A percentile compares a stretch with the other conserved stretches of the same genome.
phyloP scores from a whole-genome alignment of 2,329 filamentous ascomycete genomes.

The Trichoderma endophyticum region DNA sequence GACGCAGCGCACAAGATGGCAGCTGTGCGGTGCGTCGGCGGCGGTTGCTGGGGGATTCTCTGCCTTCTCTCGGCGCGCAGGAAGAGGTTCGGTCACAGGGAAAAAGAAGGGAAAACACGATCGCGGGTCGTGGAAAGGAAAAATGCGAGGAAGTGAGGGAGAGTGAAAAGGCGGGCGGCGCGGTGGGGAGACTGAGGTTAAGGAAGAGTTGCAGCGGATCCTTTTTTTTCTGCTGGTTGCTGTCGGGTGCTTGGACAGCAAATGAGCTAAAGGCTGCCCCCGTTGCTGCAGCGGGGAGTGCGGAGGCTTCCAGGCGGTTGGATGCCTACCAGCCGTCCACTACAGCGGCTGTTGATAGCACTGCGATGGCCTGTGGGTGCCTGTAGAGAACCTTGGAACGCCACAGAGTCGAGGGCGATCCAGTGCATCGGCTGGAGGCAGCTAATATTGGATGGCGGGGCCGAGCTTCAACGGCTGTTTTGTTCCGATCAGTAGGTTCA shows the following conservation, averaged over 20 bases:
- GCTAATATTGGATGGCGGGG: neutral
- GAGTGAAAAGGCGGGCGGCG: constrained; percentile 17
- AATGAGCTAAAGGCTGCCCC: neutral
- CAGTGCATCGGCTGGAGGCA: neutral
- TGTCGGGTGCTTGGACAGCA: constrained; percentile 2
- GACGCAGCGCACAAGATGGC: constrained; percentile 27
- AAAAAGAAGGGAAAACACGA: neutral
- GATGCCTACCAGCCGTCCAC: neutral
- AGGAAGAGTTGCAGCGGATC: constrained; percentile 12
- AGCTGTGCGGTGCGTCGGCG: constrained; percentile 25
- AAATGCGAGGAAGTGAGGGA: constrained; percentile 11
- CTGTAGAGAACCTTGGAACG: neutral
- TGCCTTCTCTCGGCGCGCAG: constrained; percentile 1
- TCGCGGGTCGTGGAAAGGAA: constrained; percentile 13
- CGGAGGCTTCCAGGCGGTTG: constrained; percentile 9
- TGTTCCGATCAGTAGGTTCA: neutral
- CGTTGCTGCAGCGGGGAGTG: constrained; percentile 6
- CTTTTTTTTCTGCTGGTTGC: neutral
- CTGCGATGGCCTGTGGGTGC: neutral
- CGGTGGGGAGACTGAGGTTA: constrained; percentile 17
- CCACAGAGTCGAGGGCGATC: neutral
- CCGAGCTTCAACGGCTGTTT: neutral
- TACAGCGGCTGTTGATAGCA: neutral
- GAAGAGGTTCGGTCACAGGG: neutral
- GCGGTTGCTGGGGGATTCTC: neutral